These are phyloP conservation scores for Pleurotus salmoneostramineus DNA, from an alignment of 768 basidiomycete genomes.

Conservation along the genomic window DNA sequence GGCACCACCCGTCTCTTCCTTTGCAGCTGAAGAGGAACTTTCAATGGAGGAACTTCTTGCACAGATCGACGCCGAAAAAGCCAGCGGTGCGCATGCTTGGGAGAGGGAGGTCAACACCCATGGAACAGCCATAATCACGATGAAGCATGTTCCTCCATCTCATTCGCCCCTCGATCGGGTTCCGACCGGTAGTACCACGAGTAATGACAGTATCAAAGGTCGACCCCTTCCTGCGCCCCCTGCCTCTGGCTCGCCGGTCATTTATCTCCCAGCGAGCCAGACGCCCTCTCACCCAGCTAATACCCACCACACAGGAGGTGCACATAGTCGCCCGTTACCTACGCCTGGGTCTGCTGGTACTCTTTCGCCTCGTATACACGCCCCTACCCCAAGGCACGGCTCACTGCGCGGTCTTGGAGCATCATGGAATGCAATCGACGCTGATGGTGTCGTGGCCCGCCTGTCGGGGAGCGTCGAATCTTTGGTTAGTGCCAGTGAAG, in stretches of 20 bases:
- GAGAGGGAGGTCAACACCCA: slow-evolving; percentile 7
- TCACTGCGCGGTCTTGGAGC: slow-evolving; percentile 5
- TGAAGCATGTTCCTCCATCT: slow-evolving; percentile 5
- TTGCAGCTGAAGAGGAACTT: slow-evolving; percentile 7
- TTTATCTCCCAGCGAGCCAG: background rate
- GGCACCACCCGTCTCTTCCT: too few species aligned
- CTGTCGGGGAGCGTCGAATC: slow-evolving; percentile 2
- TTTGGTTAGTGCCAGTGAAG: background rate
- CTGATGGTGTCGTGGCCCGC: background rate
- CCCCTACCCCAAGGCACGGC: background rate
- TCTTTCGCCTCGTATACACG: background rate
- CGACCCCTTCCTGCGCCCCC: background rate
- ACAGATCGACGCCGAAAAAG: slow-evolving; percentile 1
- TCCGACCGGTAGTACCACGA: background rate
- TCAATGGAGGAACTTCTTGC: slow-evolving; percentile 10
- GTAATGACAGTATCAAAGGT: slow-evolving; percentile 2
- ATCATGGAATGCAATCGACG: slow-evolving; percentile 5
- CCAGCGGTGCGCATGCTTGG: slow-evolving; percentile 11
- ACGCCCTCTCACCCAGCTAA: background rate
- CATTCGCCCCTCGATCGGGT: background rate
- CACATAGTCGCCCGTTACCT: background rate
- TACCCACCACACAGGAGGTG: background rate
- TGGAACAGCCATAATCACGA: background rate
- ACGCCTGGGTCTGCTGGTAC: background rate
- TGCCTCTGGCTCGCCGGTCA: background rate